Evolutionary conservation across 371 early-diverging fungal genomes (phyloP).

Genomic region (Cokeromyces recurvatus): DNA sequence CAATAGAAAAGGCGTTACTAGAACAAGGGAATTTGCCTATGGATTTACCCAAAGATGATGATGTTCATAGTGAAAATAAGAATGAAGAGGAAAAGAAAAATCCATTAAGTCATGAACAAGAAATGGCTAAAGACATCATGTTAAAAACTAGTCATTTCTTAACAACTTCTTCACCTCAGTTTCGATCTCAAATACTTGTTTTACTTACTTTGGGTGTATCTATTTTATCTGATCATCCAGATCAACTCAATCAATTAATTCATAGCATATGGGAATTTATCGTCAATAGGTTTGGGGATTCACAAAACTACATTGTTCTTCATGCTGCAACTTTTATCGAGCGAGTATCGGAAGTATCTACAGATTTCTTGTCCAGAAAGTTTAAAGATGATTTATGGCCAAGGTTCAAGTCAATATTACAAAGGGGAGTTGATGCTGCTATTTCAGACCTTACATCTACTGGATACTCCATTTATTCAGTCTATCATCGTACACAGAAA

Average conservation of each 20-base stretch:
- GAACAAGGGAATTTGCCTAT: slow-evolving; percentile 7
- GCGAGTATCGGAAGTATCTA: slow-evolving; percentile 25
- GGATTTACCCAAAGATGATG: slow-evolving; percentile 5
- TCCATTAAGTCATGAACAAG: slow-evolving; percentile 27
- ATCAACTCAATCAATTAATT: slow-evolving; percentile 44
- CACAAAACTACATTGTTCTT: slow-evolving; percentile 45
- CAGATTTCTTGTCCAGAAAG: slow-evolving; percentile 47
- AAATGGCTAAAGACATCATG: slow-evolving; percentile 41
- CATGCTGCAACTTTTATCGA: slow-evolving; percentile 40
- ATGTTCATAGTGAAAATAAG: slow-evolving; percentile 3
- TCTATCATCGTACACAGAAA: slow-evolving; percentile 27
- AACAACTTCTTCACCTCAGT: slow-evolving; percentile 42
- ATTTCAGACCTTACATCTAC: slow-evolving; percentile 1
- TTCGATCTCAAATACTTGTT: slow-evolving; percentile 44
- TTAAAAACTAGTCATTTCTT: slow-evolving; percentile 45
- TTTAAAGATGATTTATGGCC: slow-evolving; percentile 52
- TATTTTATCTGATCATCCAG: slow-evolving; percentile 23
- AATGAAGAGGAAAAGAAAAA: slow-evolving; percentile 9
- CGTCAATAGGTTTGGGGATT: slow-evolving; percentile 43
- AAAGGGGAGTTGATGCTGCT: slow-evolving; percentile 7
- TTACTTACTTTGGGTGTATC: slow-evolving; percentile 33
- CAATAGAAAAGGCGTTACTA: slow-evolving; percentile 17
- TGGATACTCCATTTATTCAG: slow-evolving; percentile 33
- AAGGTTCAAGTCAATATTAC: slow-evolving; percentile 25
- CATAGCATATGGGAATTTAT: slow-evolving; percentile 54